These are phyloP conservation scores for Neurospora pannonica DNA, from an alignment of 495 filamentous ascomycete species.

Conservation along the genomic window DNA sequence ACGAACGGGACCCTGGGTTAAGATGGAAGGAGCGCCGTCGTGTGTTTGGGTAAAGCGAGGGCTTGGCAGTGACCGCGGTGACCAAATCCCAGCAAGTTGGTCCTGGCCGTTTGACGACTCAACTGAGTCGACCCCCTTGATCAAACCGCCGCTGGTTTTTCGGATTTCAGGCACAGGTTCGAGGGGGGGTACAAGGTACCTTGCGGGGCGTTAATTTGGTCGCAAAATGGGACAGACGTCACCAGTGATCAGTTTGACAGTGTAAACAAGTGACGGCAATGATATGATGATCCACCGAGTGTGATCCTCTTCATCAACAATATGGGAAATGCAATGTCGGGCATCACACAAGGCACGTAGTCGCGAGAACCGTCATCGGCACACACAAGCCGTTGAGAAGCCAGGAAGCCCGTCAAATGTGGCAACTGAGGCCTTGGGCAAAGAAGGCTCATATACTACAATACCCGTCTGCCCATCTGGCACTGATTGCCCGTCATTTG, in stretches of 20 bases:
- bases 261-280: not conserved
- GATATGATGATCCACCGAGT: not conserved
- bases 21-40: not conserved
- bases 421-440: not conserved
- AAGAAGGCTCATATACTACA: not conserved
- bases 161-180: not conserved
- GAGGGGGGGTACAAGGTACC: not conserved
- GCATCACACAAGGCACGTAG: not conserved
- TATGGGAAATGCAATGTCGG: not conserved
- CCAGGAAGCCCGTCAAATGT: not conserved
- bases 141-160: not conserved
- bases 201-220: not conserved
- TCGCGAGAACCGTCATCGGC: not conserved
- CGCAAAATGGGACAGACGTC: not conserved
- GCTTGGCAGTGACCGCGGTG: not conserved
- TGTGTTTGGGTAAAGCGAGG: not conserved
- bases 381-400: not conserved
- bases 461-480: not conserved
- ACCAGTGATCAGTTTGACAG: not conserved
- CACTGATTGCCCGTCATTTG: not conserved
- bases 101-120: conserved; percentile 12
- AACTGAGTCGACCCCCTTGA: not conserved
- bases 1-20: not conserved
- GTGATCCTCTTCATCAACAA: not conserved
- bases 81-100: conserved; percentile 12